Base-by-base conservation (phyloP, 1,139 yeast genomes). In the Nakaseomyces bracarensis region DNA sequence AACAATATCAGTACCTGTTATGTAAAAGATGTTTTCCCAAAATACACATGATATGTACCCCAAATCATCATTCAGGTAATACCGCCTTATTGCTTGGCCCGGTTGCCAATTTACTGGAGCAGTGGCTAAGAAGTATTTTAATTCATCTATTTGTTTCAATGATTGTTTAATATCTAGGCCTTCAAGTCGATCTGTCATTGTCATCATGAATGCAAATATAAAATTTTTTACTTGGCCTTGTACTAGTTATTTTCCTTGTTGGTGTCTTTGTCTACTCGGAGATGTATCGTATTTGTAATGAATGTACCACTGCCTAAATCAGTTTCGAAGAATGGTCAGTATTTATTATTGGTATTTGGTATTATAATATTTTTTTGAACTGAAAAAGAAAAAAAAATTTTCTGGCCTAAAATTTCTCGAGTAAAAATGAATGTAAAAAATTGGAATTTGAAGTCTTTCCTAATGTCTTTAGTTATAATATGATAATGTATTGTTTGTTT, bases 51-150 rank as follows among this genome's bases (percentile, higher is more conserved):
- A 79, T 8, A 91, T 93, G 53, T 82, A 82, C 0, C 93, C 93
- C 62, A 89, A 96, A 49, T 85, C 95, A 49, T 81, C 83, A 51
- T 87, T 89, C 41, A 91, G 67, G 57, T 82, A 83, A 61, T 85
- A 89, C 43, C 96, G 71, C 57, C 95, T 71, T 43, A 89, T 84
- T 38, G 85, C 83, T 61, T 89, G 96, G 55, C 82, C 82, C 47
- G 80, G 85, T 58, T 81, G 89, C 95, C 96, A 89, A 58, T 82
- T 83, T 2, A 93, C 93, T 0, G 98, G 97, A 0, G 96, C 97
- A 0, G 95, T 84, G 3, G 87, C 86, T 40, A 89, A 65, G 56
- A 89, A 89, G 63, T 82, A 81, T 64, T 85, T 85, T 52, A 86
- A 64, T 56, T 82, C 93, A 49, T 82, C 89, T 21, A 82, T 78